Evolutionary conservation across 2,329 filamentous ascomycete species (phyloP), one percentile per base, ranked within the genome.

Genomic region (Westerdykella aurantiaca): DNA sequence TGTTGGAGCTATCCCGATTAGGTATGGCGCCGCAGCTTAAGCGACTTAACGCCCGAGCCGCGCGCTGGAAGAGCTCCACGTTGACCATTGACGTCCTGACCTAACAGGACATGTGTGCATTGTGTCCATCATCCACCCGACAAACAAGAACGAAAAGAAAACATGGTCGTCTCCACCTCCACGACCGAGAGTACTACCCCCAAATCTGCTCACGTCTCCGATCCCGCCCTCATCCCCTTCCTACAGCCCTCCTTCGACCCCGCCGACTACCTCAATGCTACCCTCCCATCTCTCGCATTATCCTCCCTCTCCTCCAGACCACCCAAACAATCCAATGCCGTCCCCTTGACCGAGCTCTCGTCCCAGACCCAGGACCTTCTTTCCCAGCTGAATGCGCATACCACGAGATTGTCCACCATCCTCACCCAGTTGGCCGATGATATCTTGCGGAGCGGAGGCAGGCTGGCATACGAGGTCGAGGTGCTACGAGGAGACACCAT

Each of bases 391-490:
- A 94, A 87, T 61, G 85, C 88, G 7, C 88, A 96, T 64, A 95
- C 89, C 1, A 85, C 88, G 14, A 80, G 89, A 37, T 73, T 96
- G 6, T 88, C 89, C 12, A 82, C 78, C 42, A 86, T 83, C 37
- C 76, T 98, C 45, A 95, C 89, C 25, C 84, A 91, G 59, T 74
- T 97, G 47, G 96, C 93, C 10, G 91, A 98, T 66, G 93, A 97
- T 55, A 97, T 98, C 50, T 70, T 98, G 49, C 81, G 93, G 45
- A 90, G 88, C 58, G 88, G 90, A 21, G 88, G 87, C 51, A 79
- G 91, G 4, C 72, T 98, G 45, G 88, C 90, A 16, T 98, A 98
- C 61, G 88, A 97, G 68, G 91, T 97, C 16, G 91, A 97, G 68
- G 79, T 97, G 14, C 69, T 97, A 39, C 81, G 89, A n/a, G 90